Base-by-base conservation (phyloP, 2,329 filamentous ascomycete genomes). In the Aspergillus pseudotamarii region DNA sequence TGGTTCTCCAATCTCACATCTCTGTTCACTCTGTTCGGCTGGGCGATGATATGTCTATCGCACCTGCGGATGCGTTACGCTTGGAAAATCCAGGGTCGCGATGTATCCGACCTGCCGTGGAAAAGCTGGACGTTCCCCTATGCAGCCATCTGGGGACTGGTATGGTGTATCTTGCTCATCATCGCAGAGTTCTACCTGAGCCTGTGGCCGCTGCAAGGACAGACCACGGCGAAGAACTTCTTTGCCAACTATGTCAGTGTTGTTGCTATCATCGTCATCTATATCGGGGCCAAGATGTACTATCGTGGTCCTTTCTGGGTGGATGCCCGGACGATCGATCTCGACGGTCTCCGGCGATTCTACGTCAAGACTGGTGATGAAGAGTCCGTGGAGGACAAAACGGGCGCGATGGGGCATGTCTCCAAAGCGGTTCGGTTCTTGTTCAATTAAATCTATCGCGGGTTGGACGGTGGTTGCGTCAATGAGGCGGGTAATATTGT, bases 1-100 rank as follows among this genome's bases (percentile, higher is more conserved):
- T 84, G 82, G 82, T 78, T 84, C 58, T 82, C 80, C 2, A 82
- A 78, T 60, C 71, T 84, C 19, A 81, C 78, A 0, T 81, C 80
- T 0, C 77, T 84, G 9, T 80, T 79, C 62, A 81, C 80, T 0
- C 72, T 82, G 8, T 80, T 79, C 62, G 75, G 75, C 5, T 82
- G 80, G 80, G 77, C 73, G 1, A 80, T 80, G 71, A 80, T 82
- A 57, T 82, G 78, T 57, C 67, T 80, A 5, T 78, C 76, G 9
- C 78, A 82, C 66, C 76, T 82, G 58, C 79, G 80, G 10, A 80
- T 82, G 71, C 77, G 80, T 4, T 65, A 67, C 16, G 79, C 80
- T 1, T 81, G 79, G 79, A 78, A 76, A 28, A 63, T 72, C 2
- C 80, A 81, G 60, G 79, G 80, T 2, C 76, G 76, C 26, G 67